Base-by-base conservation (phyloP, 805 yeast genomes). In the Komagataella phaffii region DNA sequence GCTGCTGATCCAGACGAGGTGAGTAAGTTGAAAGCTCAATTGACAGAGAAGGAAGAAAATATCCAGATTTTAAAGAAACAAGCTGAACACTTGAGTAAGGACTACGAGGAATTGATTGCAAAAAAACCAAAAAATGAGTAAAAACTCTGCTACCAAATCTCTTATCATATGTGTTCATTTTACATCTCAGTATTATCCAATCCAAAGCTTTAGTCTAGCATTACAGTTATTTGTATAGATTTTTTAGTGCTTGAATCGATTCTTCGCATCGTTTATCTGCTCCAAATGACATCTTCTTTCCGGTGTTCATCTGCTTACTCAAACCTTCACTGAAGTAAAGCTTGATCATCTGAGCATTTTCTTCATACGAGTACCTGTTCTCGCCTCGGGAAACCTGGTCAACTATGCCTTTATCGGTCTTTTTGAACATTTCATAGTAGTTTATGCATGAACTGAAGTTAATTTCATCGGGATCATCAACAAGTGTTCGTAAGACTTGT, bases 1-100 rank as follows among this genome's bases (percentile, higher is more conserved):
- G 46, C 50, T 6, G 62, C 64, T 17, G 67, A 64, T 50, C 58
- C 59, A 46, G 56, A 62, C 46, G 75, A 76, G 59, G 70, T 79
- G 50, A 66, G 66, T 8, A 68, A 69, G 46, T 72, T 84, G 61
- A 73, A 76, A 64, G 61, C 64, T 48, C 70, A 77, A 57, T 67
- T 85, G 45, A 72, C 73, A 49, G 76, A 73, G 49, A 84, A 80
- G 60, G 85, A 85, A 55, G 73, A 73, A 49, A 84, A 85, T 60
- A 76, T 88, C 61, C 78, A 73, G 47, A 73, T 74, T 17, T 73
- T 91, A 58, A 83, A 87, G 69, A 81, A 76, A 50, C 93, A 90
- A 68, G 86, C 93, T 46, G 73, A 69, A 21, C 72, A 79, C 40
- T 76, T 90, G 55, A 69, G 79, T 21, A 69, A 70, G 50, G 93